Evolutionary conservation across 2,329 filamentous ascomycete species (phyloP), one percentile per base, ranked within the genome.

Genomic region (Zasmidium cellare): DNA sequence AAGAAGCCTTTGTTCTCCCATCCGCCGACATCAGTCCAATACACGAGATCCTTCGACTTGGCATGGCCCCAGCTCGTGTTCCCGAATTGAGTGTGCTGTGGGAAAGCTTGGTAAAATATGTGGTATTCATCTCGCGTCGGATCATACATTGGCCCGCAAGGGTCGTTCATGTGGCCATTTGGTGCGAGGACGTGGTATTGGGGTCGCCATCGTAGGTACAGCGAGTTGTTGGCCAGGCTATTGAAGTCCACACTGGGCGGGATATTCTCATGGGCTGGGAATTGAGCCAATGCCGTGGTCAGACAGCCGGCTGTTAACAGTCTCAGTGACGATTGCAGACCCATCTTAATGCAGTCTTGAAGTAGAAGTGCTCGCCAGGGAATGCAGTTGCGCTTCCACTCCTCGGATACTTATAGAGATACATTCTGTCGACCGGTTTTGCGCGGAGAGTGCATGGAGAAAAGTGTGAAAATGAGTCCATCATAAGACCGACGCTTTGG

Each of bases 11-110:
- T 72, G 28, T 75, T 71, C 58, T 77, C 65, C 80, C 80, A 82
- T 6, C 72, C 76, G 12, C 76, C 65, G 19, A 76, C 70, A 61
- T 79, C 77, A 14, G 67, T 35, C 61, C 61, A 63, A 23, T 73
- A 74, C 22, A 79, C 71, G 25, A 79, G 67, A 51, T 80, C 78
- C 44, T 74, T 71, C 51, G 78, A 81, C 2, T 75, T 80, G 7
- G 79, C 79, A 60, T 83, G 80, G 2, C 80, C 81, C 78, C 76
- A 79, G 19, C 72, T 74, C 20, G 75, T 76, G 59, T 77, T 77
- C 60, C 76, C 75, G 72, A 75, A 76, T 57, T 74, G 73, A 58
- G 77, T 70, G 52, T 77, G 75, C 50, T 77, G 68, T 1, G 75
- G 75, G 63, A 77, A 72, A 68, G 74, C 81, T 65, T 83, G 80